Conservation (phyloP, 169 alveolate genomes). For the Plasmodium cynomolgi region DNA sequence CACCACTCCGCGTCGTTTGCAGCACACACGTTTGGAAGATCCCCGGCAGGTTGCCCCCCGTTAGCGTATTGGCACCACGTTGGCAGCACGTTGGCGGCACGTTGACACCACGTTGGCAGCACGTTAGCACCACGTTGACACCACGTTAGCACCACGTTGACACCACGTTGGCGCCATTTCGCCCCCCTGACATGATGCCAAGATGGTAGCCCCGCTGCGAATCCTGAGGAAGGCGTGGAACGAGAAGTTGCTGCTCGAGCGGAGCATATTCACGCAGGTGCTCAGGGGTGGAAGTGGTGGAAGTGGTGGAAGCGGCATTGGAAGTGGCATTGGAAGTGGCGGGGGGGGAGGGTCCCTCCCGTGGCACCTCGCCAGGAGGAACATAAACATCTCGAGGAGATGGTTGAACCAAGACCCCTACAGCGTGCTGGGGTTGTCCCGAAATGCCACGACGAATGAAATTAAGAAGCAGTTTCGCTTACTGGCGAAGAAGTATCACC, state of each 20-base stretch:
- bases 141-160: background rate
- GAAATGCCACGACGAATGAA: slow-evolving; percentile 91
- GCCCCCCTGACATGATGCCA: background rate
- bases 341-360: background rate
- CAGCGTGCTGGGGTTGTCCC: slow-evolving; percentile 90
- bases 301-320: background rate
- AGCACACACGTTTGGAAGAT: background rate
- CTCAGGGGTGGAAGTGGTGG: background rate
- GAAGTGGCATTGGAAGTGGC: background rate
- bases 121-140: background rate
- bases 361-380: slow-evolving; percentile 10
- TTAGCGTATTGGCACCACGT: background rate
- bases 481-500: slow-evolving; percentile 94
- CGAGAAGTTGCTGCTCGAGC: slow-evolving; percentile 8
- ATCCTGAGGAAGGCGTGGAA: slow-evolving; percentile 5
- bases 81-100: background rate
- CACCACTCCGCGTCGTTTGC: background rate
- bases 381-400: slow-evolving; percentile 46
- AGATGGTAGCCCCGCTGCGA: slow-evolving; percentile 23
- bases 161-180: background rate
- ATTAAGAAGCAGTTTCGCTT: slow-evolving; percentile 92
- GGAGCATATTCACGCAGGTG: slow-evolving; percentile 17
- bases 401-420: slow-evolving; percentile 84
- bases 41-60: background rate
- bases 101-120: background rate